phyloP scores from a whole-genome alignment of 2,329 filamentous ascomycete genomes.

The Fusarium austroafricanum region DNA sequence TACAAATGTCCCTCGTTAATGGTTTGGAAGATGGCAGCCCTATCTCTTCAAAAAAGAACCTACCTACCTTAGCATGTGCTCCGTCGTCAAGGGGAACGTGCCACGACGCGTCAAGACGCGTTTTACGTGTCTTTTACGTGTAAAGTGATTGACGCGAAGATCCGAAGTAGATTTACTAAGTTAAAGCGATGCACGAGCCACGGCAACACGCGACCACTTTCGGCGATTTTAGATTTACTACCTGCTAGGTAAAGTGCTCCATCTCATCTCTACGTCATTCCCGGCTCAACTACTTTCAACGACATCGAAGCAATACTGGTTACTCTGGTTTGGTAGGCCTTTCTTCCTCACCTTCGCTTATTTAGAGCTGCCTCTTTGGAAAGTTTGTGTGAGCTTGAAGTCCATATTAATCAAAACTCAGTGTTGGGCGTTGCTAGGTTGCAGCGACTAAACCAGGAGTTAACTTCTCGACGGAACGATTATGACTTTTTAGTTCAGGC shows the following conservation, averaged over 20 bases:
- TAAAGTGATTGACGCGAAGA: too few relatives aligned
- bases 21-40: slow-evolving; percentile 23
- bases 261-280: slow-evolving; percentile 20
- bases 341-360: too few relatives aligned
- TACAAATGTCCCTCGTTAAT: slow-evolving; percentile 9
- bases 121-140: slow-evolving; percentile 7
- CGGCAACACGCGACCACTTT: slow-evolving; percentile 9
- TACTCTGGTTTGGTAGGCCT: not conserved
- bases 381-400: not conserved
- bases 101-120: slow-evolving; percentile 14
- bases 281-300: not conserved
- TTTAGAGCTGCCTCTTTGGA: not conserved
- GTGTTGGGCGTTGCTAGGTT: not conserved
- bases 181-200: slow-evolving; percentile 7
- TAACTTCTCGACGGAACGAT: not conserved
- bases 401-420: not conserved
- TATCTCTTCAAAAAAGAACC: slow-evolving; percentile 10
- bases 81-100: slow-evolving; percentile 39
- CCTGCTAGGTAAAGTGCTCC: not conserved
- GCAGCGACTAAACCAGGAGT: not conserved
- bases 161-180: too few relatives aligned
- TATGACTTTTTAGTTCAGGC: slow-evolving; percentile 1
- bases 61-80: too few relatives aligned
- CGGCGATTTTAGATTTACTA: too few relatives aligned
- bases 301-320: slow-evolving; percentile 1